A percentile compares a stretch with the other conserved stretches of the same genome.
These are phyloP conservation scores for Volvox africanus DNA, from an alignment of 139 green algal genomes.

Conservation along the genomic window DNA sequence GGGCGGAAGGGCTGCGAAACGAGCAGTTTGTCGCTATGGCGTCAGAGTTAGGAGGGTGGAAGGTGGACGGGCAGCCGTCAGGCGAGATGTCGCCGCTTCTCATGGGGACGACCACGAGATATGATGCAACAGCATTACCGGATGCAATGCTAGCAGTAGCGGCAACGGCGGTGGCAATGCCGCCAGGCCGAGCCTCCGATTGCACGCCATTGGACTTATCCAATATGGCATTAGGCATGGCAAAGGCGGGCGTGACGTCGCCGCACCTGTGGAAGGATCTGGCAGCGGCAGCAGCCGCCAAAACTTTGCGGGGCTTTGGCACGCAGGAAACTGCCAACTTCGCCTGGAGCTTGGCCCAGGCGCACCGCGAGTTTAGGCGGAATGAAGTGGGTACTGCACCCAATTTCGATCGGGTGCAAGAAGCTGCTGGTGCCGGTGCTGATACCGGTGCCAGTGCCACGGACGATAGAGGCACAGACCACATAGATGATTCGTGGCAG, in stretches of 20 bases:
- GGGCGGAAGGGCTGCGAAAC: no score
- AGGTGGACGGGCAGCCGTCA: no score
- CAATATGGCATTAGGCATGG: slow-evolving; percentile 21
- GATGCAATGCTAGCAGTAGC: not conserved
- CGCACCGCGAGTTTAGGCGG: not conserved
- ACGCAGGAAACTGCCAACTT: slow-evolving; percentile 51
- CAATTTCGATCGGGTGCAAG: no score
- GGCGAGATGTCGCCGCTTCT: no score
- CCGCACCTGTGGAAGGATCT: slow-evolving; percentile 35
- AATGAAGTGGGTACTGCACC: not conserved
- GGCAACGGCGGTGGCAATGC: not conserved
- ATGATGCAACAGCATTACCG: not conserved
- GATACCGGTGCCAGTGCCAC: not conserved
- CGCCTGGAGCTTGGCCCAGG: slow-evolving; percentile 48
- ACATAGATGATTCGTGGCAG: not conserved
- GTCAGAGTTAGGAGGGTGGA: no score
- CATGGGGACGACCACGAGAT: not conserved
- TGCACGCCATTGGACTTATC: slow-evolving; percentile 7
- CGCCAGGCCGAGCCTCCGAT: not conserved
- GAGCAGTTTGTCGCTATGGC: no score
- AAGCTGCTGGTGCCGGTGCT: not conserved
- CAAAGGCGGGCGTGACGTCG: not conserved
- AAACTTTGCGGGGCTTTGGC: not conserved
- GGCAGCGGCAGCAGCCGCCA: not conserved
- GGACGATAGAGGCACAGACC: not conserved